Percentiles rank a stretch among this genome's conserved stretches.
Evolutionary conservation across 177 flowering plant genomes (phyloP).

Genomic region (Vitis hybrid): DNA sequence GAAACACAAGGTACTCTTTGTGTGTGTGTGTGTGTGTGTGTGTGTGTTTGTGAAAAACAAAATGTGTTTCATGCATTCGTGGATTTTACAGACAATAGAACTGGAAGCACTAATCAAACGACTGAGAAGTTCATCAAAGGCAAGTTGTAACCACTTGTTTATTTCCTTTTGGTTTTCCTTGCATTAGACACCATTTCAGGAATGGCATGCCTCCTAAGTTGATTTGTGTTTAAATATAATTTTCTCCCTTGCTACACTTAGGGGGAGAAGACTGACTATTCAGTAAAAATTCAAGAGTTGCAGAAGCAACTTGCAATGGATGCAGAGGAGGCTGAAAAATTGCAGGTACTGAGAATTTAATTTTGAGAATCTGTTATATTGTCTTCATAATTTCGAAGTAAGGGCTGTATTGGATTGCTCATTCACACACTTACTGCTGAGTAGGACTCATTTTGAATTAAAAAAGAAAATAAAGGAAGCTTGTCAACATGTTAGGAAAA

Average conservation of each 20-base stretch:
- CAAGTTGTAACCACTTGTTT: conserved; percentile 19
- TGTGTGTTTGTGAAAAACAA: background rate
- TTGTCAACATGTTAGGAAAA: too few relatives aligned
- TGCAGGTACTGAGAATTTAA: conserved; percentile 55
- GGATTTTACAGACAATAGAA: conserved; percentile 63
- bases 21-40: background rate
- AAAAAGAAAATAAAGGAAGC: too few relatives aligned
- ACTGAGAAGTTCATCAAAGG: conserved; percentile 75
- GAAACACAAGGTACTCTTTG: conserved; percentile 74
- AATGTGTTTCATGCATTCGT: background rate
- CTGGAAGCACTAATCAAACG: conserved; percentile 78
- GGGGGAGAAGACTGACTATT: conserved; percentile 82
- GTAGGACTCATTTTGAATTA: too few relatives aligned
- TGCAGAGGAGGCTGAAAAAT: conserved; percentile 74
- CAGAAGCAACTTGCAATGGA: conserved; percentile 94
- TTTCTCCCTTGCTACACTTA: conserved; percentile 22
- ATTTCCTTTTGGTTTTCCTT: background rate
- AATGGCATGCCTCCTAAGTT: background rate
- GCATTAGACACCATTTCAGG: background rate
- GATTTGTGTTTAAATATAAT: background rate
- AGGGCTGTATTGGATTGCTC: background rate
- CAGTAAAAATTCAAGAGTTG: conserved; percentile 86
- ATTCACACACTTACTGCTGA: background rate
- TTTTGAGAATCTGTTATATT: background rate
- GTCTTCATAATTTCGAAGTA: background rate